Conservation (phyloP, 352 stramenopile genomes). For the Phytophthora multivora region DNA sequence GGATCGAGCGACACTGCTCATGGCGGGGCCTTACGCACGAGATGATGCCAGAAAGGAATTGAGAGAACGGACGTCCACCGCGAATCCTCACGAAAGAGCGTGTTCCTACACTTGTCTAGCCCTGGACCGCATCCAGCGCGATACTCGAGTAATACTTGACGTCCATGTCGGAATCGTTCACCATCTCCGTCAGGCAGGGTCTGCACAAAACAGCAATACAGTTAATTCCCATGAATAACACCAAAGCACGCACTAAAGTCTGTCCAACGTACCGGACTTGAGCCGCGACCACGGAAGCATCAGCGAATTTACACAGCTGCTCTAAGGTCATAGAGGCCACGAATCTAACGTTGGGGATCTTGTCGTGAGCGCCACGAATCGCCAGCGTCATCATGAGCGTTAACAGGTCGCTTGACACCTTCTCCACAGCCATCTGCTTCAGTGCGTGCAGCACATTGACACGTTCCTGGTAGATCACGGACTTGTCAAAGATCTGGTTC, state of each 20-base stretch:
- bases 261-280: conserved; percentile 69
- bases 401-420: conserved; percentile 73
- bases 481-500: conserved; percentile 84
- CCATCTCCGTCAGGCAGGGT: conserved; percentile 76
- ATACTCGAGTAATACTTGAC: conserved; percentile 90
- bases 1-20: conserved; percentile 5
- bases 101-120: conserved; percentile 49
- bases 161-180: conserved; percentile 81
- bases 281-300: conserved; percentile 62
- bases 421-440: conserved; percentile 76
- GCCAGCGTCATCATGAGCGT: conserved; percentile 64
- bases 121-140: conserved; percentile 76
- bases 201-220: conserved; percentile 27
- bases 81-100: conserved; percentile 30
- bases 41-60: conserved; percentile 36
- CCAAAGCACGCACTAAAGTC: background rate
- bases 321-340: conserved; percentile 86
- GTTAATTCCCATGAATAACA: conserved; percentile 4
- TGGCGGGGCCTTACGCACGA: conserved; percentile 15
- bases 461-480: conserved; percentile 86
- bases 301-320: conserved; percentile 81
- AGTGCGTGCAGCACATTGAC: conserved; percentile 84
- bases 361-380: conserved; percentile 79
- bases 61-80: conserved; percentile 16
- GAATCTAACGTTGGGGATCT: conserved; percentile 90